These are phyloP conservation scores for Antitrichia curtipendula DNA, from an alignment of 225 moss, liverwort and hornwort species.

Conservation along the genomic window DNA sequence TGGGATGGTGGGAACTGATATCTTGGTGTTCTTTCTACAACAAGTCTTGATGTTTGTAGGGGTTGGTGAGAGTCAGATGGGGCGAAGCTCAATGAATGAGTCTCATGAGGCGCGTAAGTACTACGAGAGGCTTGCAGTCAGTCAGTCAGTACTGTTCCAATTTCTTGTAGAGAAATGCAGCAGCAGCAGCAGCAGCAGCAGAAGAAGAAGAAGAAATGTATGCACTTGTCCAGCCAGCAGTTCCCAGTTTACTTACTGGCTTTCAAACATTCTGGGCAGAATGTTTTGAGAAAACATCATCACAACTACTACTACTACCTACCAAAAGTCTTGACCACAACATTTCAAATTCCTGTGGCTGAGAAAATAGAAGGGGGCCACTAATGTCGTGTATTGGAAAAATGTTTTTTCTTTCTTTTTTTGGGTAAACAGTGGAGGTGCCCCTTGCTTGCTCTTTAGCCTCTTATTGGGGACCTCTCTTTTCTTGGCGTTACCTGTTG, in stretches of 20 bases:
- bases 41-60: background rate
- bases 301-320: conserved; percentile 1
- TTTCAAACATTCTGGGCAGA: conserved; percentile 2
- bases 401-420: background rate
- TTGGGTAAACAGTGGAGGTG: background rate
- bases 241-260: background rate
- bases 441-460: background rate
- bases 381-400: conserved; percentile 23
- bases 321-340: conserved; percentile 20
- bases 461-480: background rate
- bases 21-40: background rate
- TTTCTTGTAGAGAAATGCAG: conserved; percentile 31
- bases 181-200: no score
- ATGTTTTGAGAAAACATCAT: conserved; percentile 1
- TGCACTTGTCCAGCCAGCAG: conserved; percentile 20
- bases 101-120: conserved; percentile 9
- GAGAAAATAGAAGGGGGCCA: background rate
- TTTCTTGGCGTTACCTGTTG: background rate
- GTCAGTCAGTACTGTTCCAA: conserved; percentile 5
- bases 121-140: background rate
- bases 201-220: background rate
- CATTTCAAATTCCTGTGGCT: conserved; percentile 25
- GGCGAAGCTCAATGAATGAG: conserved; percentile 34
- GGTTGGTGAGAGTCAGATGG: conserved; percentile 36
- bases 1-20: background rate